Percentiles rank a stretch among this genome's conserved stretches.
phyloP scores from a whole-genome alignment of 164 flowering plant species.

The Buxus sempervirens region DNA sequence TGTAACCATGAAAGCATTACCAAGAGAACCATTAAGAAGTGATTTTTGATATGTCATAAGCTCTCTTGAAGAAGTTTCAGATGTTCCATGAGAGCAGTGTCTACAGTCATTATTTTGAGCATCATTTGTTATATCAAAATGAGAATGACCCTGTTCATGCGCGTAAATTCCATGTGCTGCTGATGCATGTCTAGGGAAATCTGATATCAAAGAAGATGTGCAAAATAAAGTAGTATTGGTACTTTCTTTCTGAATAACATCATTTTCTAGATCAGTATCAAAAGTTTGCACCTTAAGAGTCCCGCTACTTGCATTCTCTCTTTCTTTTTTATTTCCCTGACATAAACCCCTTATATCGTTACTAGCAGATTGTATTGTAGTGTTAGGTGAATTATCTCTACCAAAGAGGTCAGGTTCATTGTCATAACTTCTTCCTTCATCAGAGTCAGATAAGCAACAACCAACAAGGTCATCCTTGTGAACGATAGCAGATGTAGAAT shows the following conservation, averaged over 20 bases:
- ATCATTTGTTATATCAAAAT: conserved; percentile 14
- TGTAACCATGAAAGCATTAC: conserved; percentile 64
- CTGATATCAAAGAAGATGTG: conserved; percentile 11
- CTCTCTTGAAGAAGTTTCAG: conserved; percentile 20
- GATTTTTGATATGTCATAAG: conserved; percentile 38
- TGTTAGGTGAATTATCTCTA: conserved; percentile 11
- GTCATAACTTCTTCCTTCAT: conserved; percentile 11
- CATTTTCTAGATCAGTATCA: conserved; percentile 6
- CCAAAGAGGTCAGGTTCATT: conserved; percentile 10
- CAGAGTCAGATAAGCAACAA: conserved; percentile 28
- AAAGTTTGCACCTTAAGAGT: conserved; percentile 11
- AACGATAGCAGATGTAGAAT: conserved; percentile 49
- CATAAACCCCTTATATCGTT: conserved; percentile 5
- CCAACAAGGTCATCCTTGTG: conserved; percentile 63
- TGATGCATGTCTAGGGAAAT: conserved; percentile 18
- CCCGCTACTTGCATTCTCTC: conserved; percentile 2
- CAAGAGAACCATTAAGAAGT: conserved; percentile 69
- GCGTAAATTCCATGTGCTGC: conserved; percentile 9
- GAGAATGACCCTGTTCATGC: conserved; percentile 20
- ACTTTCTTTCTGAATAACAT: conserved; percentile 7
- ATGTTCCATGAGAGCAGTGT: conserved; percentile 19
- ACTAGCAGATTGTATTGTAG: conserved; percentile 14
- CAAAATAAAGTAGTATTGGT: conserved; percentile 16
- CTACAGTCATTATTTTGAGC: conserved; percentile 14
- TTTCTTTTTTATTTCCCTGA: conserved; percentile 11